Base-by-base conservation (phyloP, 345 rosid genomes). In the Eucalyptus globulus region DNA sequence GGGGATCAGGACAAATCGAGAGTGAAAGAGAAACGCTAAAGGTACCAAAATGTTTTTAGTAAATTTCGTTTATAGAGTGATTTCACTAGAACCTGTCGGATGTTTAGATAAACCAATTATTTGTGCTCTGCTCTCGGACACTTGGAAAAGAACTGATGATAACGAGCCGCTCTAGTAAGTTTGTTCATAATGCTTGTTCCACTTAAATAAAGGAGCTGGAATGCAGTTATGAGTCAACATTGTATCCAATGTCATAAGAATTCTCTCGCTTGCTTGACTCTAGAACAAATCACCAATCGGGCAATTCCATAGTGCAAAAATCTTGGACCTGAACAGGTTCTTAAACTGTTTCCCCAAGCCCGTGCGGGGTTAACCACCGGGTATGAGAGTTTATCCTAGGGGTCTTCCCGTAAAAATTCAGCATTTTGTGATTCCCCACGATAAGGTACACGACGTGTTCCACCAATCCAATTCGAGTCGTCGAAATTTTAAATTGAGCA, bases 271-370 rank as follows among this genome's bases (percentile, higher is more conserved):
- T 17, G 44, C 80, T 72, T 19, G 81, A 37, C 45, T 34, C 45
- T 34, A 72, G 45, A 21, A 72, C 81, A 37, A 72, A 37, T 13
- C 27, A 37, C 8, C 26, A 10, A 10, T 72, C 4, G 45, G 7
- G 83, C 83, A 76, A 37, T 76, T 72, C 27, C 15, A 4, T 76
- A 76, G 47, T 11, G 13, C 47, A 76, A 19, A 76, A 76, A 76
- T 37, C 15, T 43, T 43, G 43, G 7, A 43, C 43, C 0, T 43
- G 7, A 43, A 2, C 7, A 43, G 0, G 2, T 43, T 0, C 43
- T 40, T 43, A 43, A 43, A 43, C 2, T 43, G 7, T 1, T 43
- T 43, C 1, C 7, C 43, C 7, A 43, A 43, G 43, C 43, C 2
- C 2, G 43, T 43, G 43, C 0, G 43, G 43, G 43, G 7, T 43